Percentiles rank a stretch among this genome's conserved stretches.
phyloP scores from a whole-genome alignment of 2,329 filamentous ascomycete species.

The Byssothecium circinans region DNA sequence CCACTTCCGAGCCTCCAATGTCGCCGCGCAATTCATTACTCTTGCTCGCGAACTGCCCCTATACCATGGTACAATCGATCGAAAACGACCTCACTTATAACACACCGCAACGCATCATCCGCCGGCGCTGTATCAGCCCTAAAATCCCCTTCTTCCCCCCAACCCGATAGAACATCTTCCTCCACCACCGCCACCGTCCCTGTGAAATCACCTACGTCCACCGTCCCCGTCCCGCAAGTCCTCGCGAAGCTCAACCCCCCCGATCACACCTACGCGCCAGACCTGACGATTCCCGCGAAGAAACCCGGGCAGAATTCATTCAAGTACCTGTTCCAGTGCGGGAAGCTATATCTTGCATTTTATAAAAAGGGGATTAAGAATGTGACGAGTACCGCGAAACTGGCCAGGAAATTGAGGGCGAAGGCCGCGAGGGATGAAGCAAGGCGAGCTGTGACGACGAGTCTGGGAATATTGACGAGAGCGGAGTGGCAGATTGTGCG shows the following conservation, averaged over 20 bases:
- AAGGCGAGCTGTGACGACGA: slow-evolving; percentile 5
- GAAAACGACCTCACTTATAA: no score
- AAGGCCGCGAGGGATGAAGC: slow-evolving; percentile 6
- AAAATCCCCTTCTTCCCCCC: no score
- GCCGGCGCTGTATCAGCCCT: background rate
- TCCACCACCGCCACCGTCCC: background rate
- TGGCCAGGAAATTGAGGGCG: slow-evolving; percentile 41
- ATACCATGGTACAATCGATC: background rate
- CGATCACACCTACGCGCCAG: slow-evolving; percentile 69
- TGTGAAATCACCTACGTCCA: background rate
- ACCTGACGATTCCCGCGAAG: slow-evolving; percentile 64
- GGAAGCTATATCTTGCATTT: slow-evolving; percentile 77
- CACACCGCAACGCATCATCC: background rate
- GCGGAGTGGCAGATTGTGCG: slow-evolving; percentile 70
- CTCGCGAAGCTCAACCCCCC: slow-evolving; percentile 66
- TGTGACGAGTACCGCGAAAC: slow-evolving; percentile 67
- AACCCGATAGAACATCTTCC: background rate
- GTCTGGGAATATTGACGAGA: slow-evolving; percentile 53
- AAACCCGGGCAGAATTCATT: slow-evolving; percentile 50
- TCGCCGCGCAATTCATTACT: slow-evolving; percentile 3
- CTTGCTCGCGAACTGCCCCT: background rate
- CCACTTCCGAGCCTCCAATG: slow-evolving; percentile 2
- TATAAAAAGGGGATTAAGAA: slow-evolving; percentile 84
- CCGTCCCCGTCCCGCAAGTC: slow-evolving; percentile 8
- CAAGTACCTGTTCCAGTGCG: slow-evolving; percentile 62